Evolutionary conservation across 257 asterid genomes (phyloP).

Genomic region (Agastache rugosa): DNA sequence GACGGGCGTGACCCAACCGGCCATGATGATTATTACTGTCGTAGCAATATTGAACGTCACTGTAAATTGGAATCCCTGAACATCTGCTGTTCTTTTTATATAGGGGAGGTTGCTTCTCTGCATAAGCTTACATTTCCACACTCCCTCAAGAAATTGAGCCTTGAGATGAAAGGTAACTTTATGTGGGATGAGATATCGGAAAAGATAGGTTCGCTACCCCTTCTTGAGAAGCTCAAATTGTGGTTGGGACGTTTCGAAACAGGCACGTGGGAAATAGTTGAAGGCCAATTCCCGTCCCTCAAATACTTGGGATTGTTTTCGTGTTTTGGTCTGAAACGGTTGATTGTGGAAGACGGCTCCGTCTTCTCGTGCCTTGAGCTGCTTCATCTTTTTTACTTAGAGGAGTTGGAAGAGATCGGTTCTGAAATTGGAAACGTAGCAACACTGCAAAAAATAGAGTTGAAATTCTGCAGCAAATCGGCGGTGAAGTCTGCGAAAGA

Average conservation of each 20-base stretch:
- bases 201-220: constrained; percentile 20
- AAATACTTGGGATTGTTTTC: not conserved
- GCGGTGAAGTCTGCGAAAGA: no score
- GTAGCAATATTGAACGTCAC: no score
- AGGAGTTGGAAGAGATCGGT: constrained; percentile 27
- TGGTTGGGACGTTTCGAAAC: fast-evolving
- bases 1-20: no score
- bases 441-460: not conserved
- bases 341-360: not conserved
- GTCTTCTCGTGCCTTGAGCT: constrained; percentile 36
- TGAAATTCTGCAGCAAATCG: no score
- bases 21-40: no score
- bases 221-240: constrained; percentile 5
- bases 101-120: not conserved
- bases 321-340: not conserved
- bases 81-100: no score
- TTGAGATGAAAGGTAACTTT: no score
- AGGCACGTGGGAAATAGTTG: constrained; percentile 23
- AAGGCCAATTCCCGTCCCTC: constrained; percentile 19
- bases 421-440: constrained; percentile 19
- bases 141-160: not conserved
- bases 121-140: not conserved
- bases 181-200: no score
- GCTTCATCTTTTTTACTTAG: not conserved
- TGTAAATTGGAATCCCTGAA: no score